Conservation (phyloP, 495 filamentous ascomycete species). For the Xylaria venustula region DNA sequence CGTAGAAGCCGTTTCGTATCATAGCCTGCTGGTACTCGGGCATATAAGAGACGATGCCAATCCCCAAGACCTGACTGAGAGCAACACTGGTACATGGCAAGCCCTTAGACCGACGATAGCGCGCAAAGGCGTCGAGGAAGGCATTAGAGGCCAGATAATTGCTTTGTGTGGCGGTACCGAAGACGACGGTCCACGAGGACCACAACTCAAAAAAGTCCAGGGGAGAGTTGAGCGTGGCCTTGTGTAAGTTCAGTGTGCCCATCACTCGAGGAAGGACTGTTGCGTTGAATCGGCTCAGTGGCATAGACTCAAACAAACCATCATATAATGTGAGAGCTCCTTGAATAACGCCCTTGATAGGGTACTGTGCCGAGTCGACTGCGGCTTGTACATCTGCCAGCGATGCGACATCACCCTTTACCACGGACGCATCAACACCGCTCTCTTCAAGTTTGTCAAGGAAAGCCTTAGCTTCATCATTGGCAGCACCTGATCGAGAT, state of each 20-base stretch:
- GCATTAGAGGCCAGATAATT: slow-evolving; percentile 58
- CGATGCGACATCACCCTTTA: slow-evolving; percentile 30
- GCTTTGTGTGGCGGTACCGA: slow-evolving; percentile 35
- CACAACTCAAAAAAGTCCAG: slow-evolving; percentile 1
- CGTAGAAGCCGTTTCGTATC: neutral
- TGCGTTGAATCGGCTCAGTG: neutral
- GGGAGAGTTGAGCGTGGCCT: neutral
- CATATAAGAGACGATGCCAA: neutral
- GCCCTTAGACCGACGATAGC: slow-evolving; percentile 10
- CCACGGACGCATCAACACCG: slow-evolving; percentile 19
- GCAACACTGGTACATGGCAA: neutral
- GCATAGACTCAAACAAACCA: neutral
- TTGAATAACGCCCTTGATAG: slow-evolving; percentile 15
- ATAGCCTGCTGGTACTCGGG: neutral
- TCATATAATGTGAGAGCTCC: neutral
- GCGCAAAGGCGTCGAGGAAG: slow-evolving; percentile 46
- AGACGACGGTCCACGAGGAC: neutral
- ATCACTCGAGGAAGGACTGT: neutral
- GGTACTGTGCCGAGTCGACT: slow-evolving; percentile 33
- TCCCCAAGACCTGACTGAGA: neutral
- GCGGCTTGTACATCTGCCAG: slow-evolving; percentile 17
- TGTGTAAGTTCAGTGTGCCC: neutral
- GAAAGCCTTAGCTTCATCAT: slow-evolving; percentile 16
- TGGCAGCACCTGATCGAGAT: slow-evolving; percentile 44
- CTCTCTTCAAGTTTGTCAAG: slow-evolving; percentile 31